Conservation (phyloP, 1,284 basidiomycete genomes). For the Tremellales sp. region DNA sequence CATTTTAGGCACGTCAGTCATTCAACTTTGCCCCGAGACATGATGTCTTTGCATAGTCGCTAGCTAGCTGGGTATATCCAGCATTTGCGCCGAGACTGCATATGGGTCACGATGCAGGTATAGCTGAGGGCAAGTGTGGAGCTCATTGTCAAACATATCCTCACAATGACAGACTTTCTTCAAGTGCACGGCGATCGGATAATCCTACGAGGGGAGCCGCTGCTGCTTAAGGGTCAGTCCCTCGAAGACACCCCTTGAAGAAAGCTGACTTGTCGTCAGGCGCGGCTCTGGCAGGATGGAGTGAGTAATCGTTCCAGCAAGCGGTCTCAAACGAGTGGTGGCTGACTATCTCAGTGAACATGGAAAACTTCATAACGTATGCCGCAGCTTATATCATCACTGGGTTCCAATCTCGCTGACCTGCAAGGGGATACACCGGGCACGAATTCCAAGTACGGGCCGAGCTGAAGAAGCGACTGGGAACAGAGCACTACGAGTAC, state of each 20-base stretch:
- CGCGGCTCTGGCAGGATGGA: conserved; percentile 45
- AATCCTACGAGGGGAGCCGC: conserved; percentile 20
- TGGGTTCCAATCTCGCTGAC: background rate
- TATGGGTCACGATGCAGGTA: background rate
- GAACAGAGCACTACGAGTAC: conserved; percentile 63
- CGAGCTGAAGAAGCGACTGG: conserved; percentile 61
- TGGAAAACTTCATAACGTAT: conserved; percentile 44
- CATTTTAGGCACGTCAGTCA: no score
- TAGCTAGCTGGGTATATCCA: background rate
- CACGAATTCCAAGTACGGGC: conserved; percentile 59
- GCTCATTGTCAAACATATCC: background rate
- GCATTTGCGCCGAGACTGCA: background rate
- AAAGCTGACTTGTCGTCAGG: conserved; percentile 15
- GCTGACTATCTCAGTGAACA: conserved; percentile 32
- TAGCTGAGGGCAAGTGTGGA: background rate
- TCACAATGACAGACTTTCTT: conserved; percentile 9
- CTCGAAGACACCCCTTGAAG: background rate
- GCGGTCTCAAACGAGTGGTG: no score
- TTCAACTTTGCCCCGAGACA: background rate
- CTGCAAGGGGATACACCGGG: conserved; percentile 33
- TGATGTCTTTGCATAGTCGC: background rate
- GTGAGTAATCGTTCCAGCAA: conserved; percentile 16
- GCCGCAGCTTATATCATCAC: background rate
- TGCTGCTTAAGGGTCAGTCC: conserved; percentile 34
- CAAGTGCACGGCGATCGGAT: conserved; percentile 22